These are phyloP conservation scores for Nidularia pulvinata DNA, from an alignment of 768 basidiomycete species.

Conservation along the genomic window DNA sequence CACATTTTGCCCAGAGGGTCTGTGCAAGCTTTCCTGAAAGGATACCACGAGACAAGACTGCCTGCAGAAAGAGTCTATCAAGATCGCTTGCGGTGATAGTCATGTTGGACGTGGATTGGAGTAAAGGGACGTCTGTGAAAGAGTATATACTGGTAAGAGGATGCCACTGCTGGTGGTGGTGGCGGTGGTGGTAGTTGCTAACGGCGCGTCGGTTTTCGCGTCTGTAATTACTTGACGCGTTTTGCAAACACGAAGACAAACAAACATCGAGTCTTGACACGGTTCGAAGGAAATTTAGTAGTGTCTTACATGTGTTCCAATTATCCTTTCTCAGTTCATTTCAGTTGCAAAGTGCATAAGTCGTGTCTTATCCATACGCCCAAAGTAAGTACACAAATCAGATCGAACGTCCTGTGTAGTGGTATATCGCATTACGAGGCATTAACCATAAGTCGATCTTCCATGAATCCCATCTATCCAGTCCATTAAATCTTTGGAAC, in stretches of 20 bases:
- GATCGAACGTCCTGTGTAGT: not conserved
- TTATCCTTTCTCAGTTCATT: too few relatives aligned
- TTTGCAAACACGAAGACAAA: too few relatives aligned
- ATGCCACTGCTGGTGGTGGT: too few relatives aligned
- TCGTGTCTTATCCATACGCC: too few relatives aligned
- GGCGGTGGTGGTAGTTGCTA: too few relatives aligned
- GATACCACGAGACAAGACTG: conserved; percentile 68
- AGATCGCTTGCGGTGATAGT: conserved; percentile 57
- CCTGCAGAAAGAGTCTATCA: conserved; percentile 77
- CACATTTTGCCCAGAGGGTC: conserved; percentile 65
- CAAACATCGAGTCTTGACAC: too few relatives aligned
- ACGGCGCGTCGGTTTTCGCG: too few relatives aligned
- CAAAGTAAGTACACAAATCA: too few relatives aligned
- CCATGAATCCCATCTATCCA: not conserved
- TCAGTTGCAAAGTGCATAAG: too few relatives aligned
- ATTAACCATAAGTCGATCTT: not conserved
- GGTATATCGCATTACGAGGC: not conserved
- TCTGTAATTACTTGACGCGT: too few relatives aligned
- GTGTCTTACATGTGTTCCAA: too few relatives aligned
- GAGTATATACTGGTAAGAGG: not conserved
- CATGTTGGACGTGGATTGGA: conserved; percentile 19
- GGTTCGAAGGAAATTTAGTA: too few relatives aligned
- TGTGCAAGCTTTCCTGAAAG: conserved; percentile 67
- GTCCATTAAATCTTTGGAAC: conserved; percentile 68
- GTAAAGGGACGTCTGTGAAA: not conserved